phyloP scores from a whole-genome alignment of 2,329 filamentous ascomycete species.

The Zymoseptoria tritici region DNA sequence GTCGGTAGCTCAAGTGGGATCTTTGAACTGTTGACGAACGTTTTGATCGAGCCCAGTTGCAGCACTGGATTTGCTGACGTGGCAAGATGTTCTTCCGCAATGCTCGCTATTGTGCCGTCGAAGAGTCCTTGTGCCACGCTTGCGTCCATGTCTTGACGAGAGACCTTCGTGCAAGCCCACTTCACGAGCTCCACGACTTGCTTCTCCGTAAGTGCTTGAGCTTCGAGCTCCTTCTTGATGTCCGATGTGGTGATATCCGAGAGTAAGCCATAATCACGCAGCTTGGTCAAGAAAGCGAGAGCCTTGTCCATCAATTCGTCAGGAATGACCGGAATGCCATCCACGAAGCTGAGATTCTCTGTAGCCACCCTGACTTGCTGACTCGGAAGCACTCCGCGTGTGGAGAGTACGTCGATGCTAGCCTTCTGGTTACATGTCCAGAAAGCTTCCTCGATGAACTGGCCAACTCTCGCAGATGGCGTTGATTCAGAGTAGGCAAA shows the following conservation, averaged over 20 bases:
- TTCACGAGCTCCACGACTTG: conserved; percentile 77
- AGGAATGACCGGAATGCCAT: conserved; percentile 79
- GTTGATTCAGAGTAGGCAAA: conserved; percentile 88
- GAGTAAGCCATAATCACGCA: conserved; percentile 81
- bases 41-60: conserved; percentile 64
- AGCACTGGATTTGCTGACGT: conserved; percentile 62
- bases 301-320: conserved; percentile 62
- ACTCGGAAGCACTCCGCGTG: conserved; percentile 76
- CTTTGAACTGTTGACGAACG: conserved; percentile 67
- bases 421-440: conserved; percentile 84
- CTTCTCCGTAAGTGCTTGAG: conserved; percentile 67
- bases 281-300: conserved; percentile 66
- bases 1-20: conserved; percentile 77
- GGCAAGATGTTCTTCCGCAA: conserved; percentile 45
- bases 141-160: conserved; percentile 63
- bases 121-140: conserved; percentile 63
- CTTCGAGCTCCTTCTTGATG: conserved; percentile 73
- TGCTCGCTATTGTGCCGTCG: conserved; percentile 68
- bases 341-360: conserved; percentile 69
- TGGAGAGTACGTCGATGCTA: conserved; percentile 81
- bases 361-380: conserved; percentile 70
- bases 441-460: conserved; percentile 88
- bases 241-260: conserved; percentile 80
- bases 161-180: conserved; percentile 71
- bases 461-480: conserved; percentile 72